A percentile compares a stretch with the other conserved stretches of the same genome.
These are phyloP conservation scores for Colletotrichum gloeosporioides DNA, from an alignment of 2,329 filamentous ascomycete species.

Conservation along the genomic window DNA sequence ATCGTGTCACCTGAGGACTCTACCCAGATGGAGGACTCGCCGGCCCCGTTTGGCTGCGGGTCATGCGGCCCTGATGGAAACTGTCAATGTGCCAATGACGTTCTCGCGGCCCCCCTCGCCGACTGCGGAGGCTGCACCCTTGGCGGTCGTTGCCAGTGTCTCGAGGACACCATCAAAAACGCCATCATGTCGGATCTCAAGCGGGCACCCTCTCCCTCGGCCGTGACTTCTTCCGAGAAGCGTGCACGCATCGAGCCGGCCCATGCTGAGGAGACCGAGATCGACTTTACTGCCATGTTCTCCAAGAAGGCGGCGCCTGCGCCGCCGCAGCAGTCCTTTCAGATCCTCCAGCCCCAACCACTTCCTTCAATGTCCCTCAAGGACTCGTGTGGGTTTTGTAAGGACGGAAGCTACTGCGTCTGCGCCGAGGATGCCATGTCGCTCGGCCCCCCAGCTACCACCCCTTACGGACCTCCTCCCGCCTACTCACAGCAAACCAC, in stretches of 20 bases:
- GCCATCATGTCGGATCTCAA: conserved; percentile 52
- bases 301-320: conserved; percentile 46
- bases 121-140: conserved; percentile 72
- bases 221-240: conserved; percentile 55
- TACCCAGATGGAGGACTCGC: conserved; percentile 34
- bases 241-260: conserved; percentile 55
- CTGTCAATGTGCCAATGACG: conserved; percentile 66
- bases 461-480: conserved; percentile 26
- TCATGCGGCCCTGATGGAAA: conserved; percentile 57
- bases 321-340: conserved; percentile 24
- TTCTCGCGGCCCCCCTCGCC: conserved; percentile 55
- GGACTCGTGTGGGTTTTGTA: conserved; percentile 83
- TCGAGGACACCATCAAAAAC: conserved; percentile 63
- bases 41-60: conserved; percentile 55
- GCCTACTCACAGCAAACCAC: conserved; percentile 46
- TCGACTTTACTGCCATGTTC: conserved; percentile 76
- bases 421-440: conserved; percentile 68
- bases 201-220: conserved; percentile 53
- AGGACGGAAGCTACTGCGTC: conserved; percentile 81
- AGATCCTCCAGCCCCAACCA: conserved; percentile 23
- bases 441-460: conserved; percentile 3
- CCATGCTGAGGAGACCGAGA: conserved; percentile 65
- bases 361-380: conserved; percentile 44
- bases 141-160: conserved; percentile 68
- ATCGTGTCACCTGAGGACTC: conserved; percentile 61